Evolutionary conservation across 2,329 filamentous ascomycete species (phyloP), one percentile per base, ranked within the genome.

Genomic region (Botrytis paeoniae): DNA sequence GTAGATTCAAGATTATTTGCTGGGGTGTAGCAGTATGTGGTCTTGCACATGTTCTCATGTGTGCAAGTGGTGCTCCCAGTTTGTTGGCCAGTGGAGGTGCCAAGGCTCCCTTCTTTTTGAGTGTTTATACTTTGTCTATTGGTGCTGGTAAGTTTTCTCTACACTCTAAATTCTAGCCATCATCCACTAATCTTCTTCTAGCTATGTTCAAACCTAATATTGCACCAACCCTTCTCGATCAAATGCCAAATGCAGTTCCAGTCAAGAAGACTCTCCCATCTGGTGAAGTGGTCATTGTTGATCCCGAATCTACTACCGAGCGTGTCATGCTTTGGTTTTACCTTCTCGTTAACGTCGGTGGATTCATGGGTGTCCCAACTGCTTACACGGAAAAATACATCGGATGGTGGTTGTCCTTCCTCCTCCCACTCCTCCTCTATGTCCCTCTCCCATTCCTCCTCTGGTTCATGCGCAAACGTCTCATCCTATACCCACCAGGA

Each of bases 191-290:
- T n/a, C 20, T 39, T 32, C 20, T 20, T 20, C 82, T 54, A 79
- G 91, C 91, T 73, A 89, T 91, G 75, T 92, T 93, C 85, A 93
- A 93, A 82, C 87, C 89, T 32, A 92, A 92, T 76, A 90, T 92
- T 57, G 87, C 88, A 0, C 87, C 88, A 3, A 82, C 89, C 45
- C 86, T 91, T 70, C 88, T 88, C 9, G 89, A 91, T 78, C 88
- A 91, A 77, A 84, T 85, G 76, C 76, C 77, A 63, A 76, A 84
- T 72, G 82, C 83, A 72, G 82, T 80, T 32, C 79, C 83, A 6
- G 84, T 84, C 68, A 82, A 82, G 51, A 84, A 83, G 76, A 82
- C 81, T 1, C 81, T 86, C 8, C 85, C 87, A 76, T 83, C 82
- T 8, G 89, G 89, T 41, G 86, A 90, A 76, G 86, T 86, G 29